These are phyloP conservation scores for Filosporella fistucella DNA, from an alignment of 495 filamentous ascomycete genomes.

Conservation along the genomic window DNA sequence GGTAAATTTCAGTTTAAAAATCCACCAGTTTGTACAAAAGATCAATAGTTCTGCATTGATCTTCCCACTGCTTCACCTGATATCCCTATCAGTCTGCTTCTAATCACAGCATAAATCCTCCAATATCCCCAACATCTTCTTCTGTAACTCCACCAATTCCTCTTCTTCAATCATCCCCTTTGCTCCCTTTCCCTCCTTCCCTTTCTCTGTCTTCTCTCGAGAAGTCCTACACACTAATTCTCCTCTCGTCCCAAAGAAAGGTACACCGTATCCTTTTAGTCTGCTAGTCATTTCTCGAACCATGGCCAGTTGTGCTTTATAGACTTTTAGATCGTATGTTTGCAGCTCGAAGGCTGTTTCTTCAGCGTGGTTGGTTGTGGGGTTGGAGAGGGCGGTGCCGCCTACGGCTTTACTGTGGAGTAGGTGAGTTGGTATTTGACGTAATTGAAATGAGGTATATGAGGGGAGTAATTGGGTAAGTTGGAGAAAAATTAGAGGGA, in stretches of 20 bases:
- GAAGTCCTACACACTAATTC: slow-evolving; percentile 30
- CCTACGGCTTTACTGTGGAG: slow-evolving; percentile 23
- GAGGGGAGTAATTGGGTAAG: too few species aligned
- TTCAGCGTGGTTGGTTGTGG: slow-evolving; percentile 27
- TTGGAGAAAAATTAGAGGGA: too few species aligned
- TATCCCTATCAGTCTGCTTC: too few species aligned
- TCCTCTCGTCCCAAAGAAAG: slow-evolving; percentile 55
- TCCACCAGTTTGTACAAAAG: too few species aligned
- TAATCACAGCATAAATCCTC: slow-evolving; percentile 55
- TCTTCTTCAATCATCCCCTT: slow-evolving; percentile 33
- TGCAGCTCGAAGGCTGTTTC: slow-evolving; percentile 50
- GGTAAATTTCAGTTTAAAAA: too few species aligned
- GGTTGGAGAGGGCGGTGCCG: slow-evolving; percentile 36
- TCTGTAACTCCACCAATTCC: slow-evolving; percentile 49
- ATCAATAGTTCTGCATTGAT: too few species aligned
- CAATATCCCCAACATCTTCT: slow-evolving; percentile 56
- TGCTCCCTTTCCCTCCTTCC: background rate
- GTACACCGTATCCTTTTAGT: slow-evolving; percentile 53
- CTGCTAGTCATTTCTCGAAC: slow-evolving; percentile 48
- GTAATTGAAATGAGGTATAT: too few species aligned
- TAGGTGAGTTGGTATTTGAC: slow-evolving; percentile 6
- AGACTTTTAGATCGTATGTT: slow-evolving; percentile 57
- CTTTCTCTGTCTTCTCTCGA: slow-evolving; percentile 7
- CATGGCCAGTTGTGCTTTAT: slow-evolving; percentile 56
- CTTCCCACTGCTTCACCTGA: too few species aligned